Percentiles rank a stretch among this genome's conserved stretches.
Evolutionary conservation across 345 rosid genomes (phyloP).

Genomic region (Eucalyptus victrix): DNA sequence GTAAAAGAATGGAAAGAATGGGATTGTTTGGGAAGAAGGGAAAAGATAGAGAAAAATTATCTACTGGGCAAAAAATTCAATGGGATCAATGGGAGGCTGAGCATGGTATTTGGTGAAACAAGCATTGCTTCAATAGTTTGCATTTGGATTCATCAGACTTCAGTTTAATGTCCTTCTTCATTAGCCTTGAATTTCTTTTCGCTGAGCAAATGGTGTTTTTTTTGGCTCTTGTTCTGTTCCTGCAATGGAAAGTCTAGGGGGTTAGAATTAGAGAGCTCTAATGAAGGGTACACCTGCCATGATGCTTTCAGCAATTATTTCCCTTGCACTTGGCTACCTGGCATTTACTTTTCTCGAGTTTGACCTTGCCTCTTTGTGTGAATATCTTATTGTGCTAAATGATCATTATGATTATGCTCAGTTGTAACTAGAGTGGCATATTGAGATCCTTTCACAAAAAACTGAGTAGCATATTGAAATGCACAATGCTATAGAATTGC

Average conservation of each 20-base stretch:
- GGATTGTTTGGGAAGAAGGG: background rate
- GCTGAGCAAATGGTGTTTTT: background rate
- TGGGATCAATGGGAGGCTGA: background rate
- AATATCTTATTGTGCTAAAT: background rate
- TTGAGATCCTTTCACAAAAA: background rate
- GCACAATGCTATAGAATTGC: background rate
- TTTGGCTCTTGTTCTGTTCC: background rate
- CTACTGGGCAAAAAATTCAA: background rate
- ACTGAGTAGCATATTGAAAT: background rate
- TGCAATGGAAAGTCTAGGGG: background rate
- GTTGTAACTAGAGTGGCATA: background rate
- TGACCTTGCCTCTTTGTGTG: background rate
- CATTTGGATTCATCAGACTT: background rate
- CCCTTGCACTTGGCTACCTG: background rate
- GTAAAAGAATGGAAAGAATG: background rate
- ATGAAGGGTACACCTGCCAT: background rate
- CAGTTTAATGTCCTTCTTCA: background rate
- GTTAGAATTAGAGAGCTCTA: background rate
- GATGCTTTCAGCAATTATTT: background rate
- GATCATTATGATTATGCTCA: background rate
- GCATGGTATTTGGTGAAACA: background rate
- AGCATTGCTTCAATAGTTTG: background rate
- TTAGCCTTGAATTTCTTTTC: background rate
- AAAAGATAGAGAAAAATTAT: background rate
- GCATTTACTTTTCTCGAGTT: background rate